A percentile compares a stretch with the other conserved stretches of the same genome.
phyloP scores from a whole-genome alignment of 306 rosid species.

The Acacia confusa region DNA sequence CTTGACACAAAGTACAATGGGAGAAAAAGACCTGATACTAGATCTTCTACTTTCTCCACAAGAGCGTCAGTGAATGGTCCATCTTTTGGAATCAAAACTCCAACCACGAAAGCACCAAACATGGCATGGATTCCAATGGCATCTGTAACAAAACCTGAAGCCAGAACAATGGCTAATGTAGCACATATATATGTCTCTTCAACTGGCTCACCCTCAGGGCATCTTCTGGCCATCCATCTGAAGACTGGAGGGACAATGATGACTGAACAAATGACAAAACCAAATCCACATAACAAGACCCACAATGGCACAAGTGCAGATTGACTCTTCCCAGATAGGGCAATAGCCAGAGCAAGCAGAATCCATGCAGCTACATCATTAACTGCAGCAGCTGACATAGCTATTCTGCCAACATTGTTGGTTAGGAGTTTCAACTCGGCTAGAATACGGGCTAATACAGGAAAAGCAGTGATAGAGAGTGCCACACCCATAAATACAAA shows the following conservation, averaged over 20 bases:
- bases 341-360: conserved; percentile 84
- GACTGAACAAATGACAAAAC: conserved; percentile 48
- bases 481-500: conserved; percentile 93
- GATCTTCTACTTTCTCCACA: conserved; percentile 89
- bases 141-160: conserved; percentile 82
- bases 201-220: conserved; percentile 75
- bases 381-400: conserved; percentile 95
- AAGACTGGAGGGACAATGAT: conserved; percentile 57
- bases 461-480: conserved; percentile 88
- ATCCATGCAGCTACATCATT: conserved; percentile 94
- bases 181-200: conserved; percentile 70
- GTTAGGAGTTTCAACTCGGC: conserved; percentile 90
- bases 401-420: conserved; percentile 71
- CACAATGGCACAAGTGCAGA: conserved; percentile 73
- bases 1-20: conserved; percentile 86
- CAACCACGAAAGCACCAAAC: conserved; percentile 87
- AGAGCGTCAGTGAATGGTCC: conserved; percentile 71
- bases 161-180: conserved; percentile 64
- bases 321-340: conserved; percentile 59
- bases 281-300: conserved; percentile 70
- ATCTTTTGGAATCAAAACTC: conserved; percentile 74
- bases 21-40: conserved; percentile 78
- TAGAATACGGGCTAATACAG: conserved; percentile 83
- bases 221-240: conserved; percentile 60
- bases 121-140: conserved; percentile 88